A percentile compares a stretch with the other conserved stretches of the same genome.
phyloP scores from a whole-genome alignment of 2,329 filamentous ascomycete genomes.

The Mycosphaerella arachidis region DNA sequence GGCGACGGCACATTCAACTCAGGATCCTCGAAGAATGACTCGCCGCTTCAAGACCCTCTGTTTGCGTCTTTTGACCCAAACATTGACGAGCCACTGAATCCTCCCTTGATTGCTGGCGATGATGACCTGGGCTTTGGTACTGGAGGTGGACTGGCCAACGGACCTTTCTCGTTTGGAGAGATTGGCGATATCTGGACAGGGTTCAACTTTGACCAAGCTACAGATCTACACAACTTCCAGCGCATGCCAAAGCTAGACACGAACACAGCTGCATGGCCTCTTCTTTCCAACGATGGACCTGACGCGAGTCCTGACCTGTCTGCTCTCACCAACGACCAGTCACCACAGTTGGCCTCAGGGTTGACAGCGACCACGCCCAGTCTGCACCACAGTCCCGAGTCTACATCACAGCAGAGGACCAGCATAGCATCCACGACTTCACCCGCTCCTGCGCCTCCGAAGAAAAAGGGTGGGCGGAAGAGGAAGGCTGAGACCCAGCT shows the following conservation, averaged over 20 bases:
- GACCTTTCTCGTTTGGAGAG: constrained; percentile 27
- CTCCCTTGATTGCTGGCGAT: constrained; percentile 33
- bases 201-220: constrained; percentile 29
- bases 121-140: constrained; percentile 27
- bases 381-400: constrained; percentile 29
- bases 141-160: constrained; percentile 19
- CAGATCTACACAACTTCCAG: constrained; percentile 17
- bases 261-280: constrained; percentile 23
- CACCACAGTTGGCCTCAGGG: constrained; percentile 14
- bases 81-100: constrained; percentile 26
- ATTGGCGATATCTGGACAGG: constrained; percentile 20
- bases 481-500: constrained; percentile 31
- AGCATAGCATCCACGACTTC: constrained; percentile 32
- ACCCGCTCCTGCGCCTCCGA: constrained; percentile 19
- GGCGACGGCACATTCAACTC: constrained; percentile 33
- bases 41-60: constrained; percentile 31
- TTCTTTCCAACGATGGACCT: constrained; percentile 17
- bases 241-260: constrained; percentile 24
- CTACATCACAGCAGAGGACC: constrained; percentile 23
- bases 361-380: constrained; percentile 24
- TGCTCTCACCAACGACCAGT: constrained; percentile 22
- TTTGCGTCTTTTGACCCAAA: constrained; percentile 26
- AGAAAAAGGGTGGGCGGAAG: constrained; percentile 35
- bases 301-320: constrained; percentile 20
- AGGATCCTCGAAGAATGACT: constrained; percentile 34